Evolutionary conservation across 2,329 filamentous ascomycete genomes (phyloP).

Genomic region (Xylariaceae sp.): DNA sequence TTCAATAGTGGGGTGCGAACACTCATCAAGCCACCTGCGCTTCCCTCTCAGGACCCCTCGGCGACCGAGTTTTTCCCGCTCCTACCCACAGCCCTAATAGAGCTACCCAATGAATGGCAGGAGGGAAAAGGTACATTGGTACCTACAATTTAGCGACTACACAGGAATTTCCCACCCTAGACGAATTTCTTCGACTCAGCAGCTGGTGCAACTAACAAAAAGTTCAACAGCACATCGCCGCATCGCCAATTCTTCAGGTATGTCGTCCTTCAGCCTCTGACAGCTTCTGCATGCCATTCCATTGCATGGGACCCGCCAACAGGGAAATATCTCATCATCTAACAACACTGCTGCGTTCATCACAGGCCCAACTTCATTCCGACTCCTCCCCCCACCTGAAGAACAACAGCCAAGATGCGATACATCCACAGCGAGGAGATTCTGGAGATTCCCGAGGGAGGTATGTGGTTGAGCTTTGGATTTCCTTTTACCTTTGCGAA

Average conservation of each 20-base stretch:
- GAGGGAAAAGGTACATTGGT: slow-evolving; percentile 21
- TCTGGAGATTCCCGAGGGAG: slow-evolving; percentile 93
- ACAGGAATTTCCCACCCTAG: slow-evolving; percentile 28
- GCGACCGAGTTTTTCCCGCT: slow-evolving; percentile 19
- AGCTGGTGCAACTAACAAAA: slow-evolving; percentile 22
- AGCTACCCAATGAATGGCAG: slow-evolving; percentile 3
- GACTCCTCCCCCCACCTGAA: slow-evolving; percentile 37
- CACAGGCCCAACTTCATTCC: slow-evolving; percentile 35
- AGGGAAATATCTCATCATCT: background rate
- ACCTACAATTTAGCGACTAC: slow-evolving; percentile 30
- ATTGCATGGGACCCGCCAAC: background rate
- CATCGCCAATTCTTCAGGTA: slow-evolving; percentile 31
- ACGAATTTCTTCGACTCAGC: slow-evolving; percentile 28
- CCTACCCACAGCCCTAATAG: slow-evolving; percentile 19
- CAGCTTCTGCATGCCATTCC: background rate
- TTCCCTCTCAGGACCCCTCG: slow-evolving; percentile 5
- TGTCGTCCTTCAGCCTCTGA: slow-evolving; percentile 10
- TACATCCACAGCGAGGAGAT: slow-evolving; percentile 99
- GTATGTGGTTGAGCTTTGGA: slow-evolving; percentile 55
- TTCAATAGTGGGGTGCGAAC: too few relatives aligned
- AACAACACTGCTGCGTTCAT: slow-evolving; percentile 8
- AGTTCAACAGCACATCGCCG: slow-evolving; percentile 28
- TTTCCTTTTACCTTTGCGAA: slow-evolving; percentile 1
- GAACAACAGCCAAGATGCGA: slow-evolving; percentile 80
- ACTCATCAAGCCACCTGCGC: background rate